Conservation (phyloP, 495 filamentous ascomycete species). For the Podospora australis region DNA sequence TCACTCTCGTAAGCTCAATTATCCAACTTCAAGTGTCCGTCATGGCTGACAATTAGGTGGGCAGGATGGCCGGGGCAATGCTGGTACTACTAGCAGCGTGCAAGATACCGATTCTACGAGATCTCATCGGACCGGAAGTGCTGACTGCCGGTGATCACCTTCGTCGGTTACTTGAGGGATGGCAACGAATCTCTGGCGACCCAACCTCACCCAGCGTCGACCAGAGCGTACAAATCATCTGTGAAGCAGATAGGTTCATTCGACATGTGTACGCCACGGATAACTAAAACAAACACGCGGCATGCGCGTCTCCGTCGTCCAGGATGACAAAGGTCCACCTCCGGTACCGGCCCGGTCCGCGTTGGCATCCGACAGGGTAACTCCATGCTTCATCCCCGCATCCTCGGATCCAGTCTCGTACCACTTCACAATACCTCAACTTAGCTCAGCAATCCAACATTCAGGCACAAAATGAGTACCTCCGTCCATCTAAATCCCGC, state of each 20-base stretch:
- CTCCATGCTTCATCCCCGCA: no score
- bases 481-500: no score
- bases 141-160: conserved; percentile 25
- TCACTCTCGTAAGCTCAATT: conserved; percentile 36
- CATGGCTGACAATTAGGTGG: not conserved
- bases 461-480: no score
- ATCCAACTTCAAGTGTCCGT: not conserved
- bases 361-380: no score
- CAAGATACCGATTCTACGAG: conserved; percentile 13
- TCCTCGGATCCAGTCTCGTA: no score
- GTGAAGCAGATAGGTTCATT: conserved; percentile 27
- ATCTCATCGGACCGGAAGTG: conserved; percentile 21
- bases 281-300: no score
- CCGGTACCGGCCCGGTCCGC: no score
- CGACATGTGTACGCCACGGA: conserved; percentile 12
- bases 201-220: conserved; percentile 28
- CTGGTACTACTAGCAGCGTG: conserved; percentile 28
- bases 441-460: no score
- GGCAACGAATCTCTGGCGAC: conserved; percentile 21
- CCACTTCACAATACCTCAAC: no score
- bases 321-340: no score
- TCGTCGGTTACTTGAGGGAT: conserved; percentile 17
- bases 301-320: no score
- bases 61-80: conserved; percentile 31
- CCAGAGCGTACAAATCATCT: conserved; percentile 28